A percentile compares a stretch with the other conserved stretches of the same genome.
These are phyloP conservation scores for Curvularia spicifera DNA, from an alignment of 2,329 filamentous ascomycete species.

Conservation along the genomic window DNA sequence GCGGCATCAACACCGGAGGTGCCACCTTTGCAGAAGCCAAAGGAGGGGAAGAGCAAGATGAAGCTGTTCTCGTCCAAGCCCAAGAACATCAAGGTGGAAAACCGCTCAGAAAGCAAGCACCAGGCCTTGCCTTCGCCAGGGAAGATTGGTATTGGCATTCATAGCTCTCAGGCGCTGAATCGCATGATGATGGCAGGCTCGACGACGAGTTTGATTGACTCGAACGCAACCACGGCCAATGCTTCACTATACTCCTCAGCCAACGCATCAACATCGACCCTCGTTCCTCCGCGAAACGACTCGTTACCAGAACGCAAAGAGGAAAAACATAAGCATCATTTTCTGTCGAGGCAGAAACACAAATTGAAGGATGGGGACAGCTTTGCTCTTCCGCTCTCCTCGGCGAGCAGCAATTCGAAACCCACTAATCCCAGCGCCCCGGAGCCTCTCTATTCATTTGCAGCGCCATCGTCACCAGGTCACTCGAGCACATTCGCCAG, in stretches of 20 bases:
- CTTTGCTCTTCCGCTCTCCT: slow-evolving; percentile 71
- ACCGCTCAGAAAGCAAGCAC: slow-evolving; percentile 64
- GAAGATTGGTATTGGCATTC: slow-evolving; percentile 68
- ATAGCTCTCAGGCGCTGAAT: slow-evolving; percentile 69
- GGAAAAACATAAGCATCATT: slow-evolving; percentile 77
- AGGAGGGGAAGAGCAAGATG: slow-evolving; percentile 74
- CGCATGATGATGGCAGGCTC: slow-evolving; percentile 68
- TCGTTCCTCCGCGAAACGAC: slow-evolving; percentile 63
- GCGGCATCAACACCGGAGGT: slow-evolving; percentile 32
- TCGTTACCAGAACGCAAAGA: slow-evolving; percentile 66
- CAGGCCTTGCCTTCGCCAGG: slow-evolving; percentile 73
- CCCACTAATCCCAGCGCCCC: slow-evolving; percentile 77
- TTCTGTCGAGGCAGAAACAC: slow-evolving; percentile 78
- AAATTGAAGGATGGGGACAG: slow-evolving; percentile 77
- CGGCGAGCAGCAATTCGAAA: slow-evolving; percentile 76
- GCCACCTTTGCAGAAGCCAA: slow-evolving; percentile 67
- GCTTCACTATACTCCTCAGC: slow-evolving; percentile 73
- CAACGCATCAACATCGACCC: slow-evolving; percentile 79
- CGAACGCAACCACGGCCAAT: slow-evolving; percentile 58
- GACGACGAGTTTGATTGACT: slow-evolving; percentile 72
- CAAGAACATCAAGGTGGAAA: slow-evolving; percentile 75
- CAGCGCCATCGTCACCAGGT: slow-evolving; percentile 73
- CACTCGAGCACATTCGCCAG: slow-evolving; percentile 75
- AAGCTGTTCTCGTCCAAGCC: slow-evolving; percentile 78
- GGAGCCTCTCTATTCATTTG: slow-evolving; percentile 80